Evolutionary conservation across 148 eudicot species (phyloP), one percentile per base, ranked within the genome.

Genomic region (Arbutus unedo): DNA sequence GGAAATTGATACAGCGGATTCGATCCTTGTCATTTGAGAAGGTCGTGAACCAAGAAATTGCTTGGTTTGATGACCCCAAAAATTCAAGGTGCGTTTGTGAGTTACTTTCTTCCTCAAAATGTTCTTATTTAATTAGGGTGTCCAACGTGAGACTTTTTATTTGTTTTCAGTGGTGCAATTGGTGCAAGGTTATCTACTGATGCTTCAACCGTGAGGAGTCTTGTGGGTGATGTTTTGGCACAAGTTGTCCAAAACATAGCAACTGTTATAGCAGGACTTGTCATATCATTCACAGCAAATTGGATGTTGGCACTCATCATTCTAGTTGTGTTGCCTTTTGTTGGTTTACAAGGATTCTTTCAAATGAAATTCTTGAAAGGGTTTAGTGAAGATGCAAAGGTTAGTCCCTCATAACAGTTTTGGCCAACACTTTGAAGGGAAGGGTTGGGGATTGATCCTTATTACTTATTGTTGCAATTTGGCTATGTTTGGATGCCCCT

Each of bases 121-220:
- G 18, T 18, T 51, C 62, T 76, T 54, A 71, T 51, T 31, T 54
- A 9, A 15, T 25, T 45, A 54, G 60, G 47, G 38, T 59, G 5
- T 76, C 45, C n/a, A 49, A 31, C 64, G 16, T 75, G 74, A 47
- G 18, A 71, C 10, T 31, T 31, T 31, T 45, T 79, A 45, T 44
- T 57, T 72, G 15, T 48, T 67, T 84, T 59, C 82, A 94, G 98
- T 86, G 98, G 98, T 62, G 98, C 98, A 77, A 78, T 93, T 54
- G 94, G 98, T 16, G 96, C 98, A n/a, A 91, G 98, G 86, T 82
- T 95, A 80, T 87, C 98, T 9, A 86, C 90, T 16, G 98, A 95
- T 90, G 98, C 98, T 45, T 78, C 96, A 15, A 92, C 88, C 3
- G 88, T 95, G n/a, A 86, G 89, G 80, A 88, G 91, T 85, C 85